phyloP scores from a whole-genome alignment of 352 stramenopile species.

The Phytophthora europaea region DNA sequence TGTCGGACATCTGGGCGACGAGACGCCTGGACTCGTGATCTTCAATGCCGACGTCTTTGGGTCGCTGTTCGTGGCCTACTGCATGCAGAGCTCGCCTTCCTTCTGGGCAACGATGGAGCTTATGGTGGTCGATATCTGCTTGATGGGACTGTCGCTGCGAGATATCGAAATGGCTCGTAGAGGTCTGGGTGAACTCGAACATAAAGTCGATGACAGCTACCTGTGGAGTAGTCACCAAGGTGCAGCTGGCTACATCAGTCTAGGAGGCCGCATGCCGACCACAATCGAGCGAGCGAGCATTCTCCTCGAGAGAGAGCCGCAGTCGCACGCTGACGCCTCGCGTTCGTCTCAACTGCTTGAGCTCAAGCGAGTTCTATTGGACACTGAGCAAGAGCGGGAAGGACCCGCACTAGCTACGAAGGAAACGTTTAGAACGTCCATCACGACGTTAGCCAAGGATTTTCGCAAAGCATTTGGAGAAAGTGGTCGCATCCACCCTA shows the following conservation, averaged over 20 bases:
- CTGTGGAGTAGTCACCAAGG: slow-evolving; percentile 1
- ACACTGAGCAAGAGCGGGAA: not conserved
- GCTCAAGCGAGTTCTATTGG: not conserved
- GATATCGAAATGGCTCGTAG: slow-evolving; percentile 9
- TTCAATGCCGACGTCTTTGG: slow-evolving; percentile 1
- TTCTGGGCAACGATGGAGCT: slow-evolving; percentile 8
- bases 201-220: not conserved
- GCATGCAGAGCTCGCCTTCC: slow-evolving; percentile 6
- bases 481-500: not conserved
- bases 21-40: not conserved
- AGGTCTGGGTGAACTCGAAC: not conserved
- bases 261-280: not conserved
- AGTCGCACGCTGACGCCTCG: not conserved
- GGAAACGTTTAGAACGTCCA: not conserved
- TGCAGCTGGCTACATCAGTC: not conserved
- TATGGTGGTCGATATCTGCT: slow-evolving; percentile 15
- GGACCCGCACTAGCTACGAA: not conserved
- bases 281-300: not conserved
- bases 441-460: not conserved
- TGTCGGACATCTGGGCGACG: not conserved
- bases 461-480: not conserved
- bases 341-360: not conserved
- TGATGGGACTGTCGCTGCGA: slow-evolving; percentile 1
- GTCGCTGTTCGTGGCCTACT: slow-evolving; percentile 1
- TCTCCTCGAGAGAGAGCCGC: not conserved